phyloP scores from a whole-genome alignment of 352 stramenopile genomes.

The Globisporangium canariense region DNA sequence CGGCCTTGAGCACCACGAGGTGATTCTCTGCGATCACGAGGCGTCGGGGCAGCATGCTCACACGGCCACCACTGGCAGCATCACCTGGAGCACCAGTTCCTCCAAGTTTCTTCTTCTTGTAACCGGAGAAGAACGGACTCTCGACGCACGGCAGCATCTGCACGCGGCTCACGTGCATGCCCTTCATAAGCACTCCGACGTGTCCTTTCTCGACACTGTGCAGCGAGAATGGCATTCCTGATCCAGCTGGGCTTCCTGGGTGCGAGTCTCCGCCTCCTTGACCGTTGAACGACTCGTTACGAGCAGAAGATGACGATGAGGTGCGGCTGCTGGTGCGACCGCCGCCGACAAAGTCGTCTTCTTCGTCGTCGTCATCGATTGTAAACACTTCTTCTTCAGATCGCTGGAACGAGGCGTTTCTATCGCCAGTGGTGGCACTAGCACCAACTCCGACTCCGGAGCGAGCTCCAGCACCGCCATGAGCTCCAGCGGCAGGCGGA shows the following conservation, averaged over 20 bases:
- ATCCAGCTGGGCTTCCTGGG: constrained; percentile 11
- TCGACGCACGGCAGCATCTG: constrained; percentile 70
- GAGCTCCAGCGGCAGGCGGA: not conserved
- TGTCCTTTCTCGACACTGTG: constrained; percentile 56
- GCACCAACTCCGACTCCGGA: not conserved
- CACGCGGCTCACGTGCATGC: constrained; percentile 60
- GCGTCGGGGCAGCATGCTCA: constrained; percentile 52
- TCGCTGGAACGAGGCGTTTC: constrained; percentile 41
- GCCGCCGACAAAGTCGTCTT: constrained; percentile 48
- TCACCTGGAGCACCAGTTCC: constrained; percentile 1
- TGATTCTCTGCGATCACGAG: constrained; percentile 72
- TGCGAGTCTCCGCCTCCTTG: constrained; percentile 10
- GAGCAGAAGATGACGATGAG: constrained; percentile 39
- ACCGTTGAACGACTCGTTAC: constrained; percentile 43
- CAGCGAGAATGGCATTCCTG: constrained; percentile 20
- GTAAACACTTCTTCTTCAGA: constrained; percentile 81
- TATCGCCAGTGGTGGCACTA: constrained; percentile 12
- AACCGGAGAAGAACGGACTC: constrained; percentile 79
- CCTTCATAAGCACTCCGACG: constrained; percentile 51
- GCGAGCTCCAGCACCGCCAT: not conserved
- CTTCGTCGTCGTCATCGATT: constrained; percentile 77
- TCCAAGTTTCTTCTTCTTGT: constrained; percentile 73
- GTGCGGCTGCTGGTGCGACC: constrained; percentile 28
- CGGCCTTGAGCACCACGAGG: constrained; percentile 73
- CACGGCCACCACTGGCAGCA: constrained; percentile 1